Conservation (phyloP, 2,329 filamentous ascomycete genomes). For the Alternaria burnsii region DNA sequence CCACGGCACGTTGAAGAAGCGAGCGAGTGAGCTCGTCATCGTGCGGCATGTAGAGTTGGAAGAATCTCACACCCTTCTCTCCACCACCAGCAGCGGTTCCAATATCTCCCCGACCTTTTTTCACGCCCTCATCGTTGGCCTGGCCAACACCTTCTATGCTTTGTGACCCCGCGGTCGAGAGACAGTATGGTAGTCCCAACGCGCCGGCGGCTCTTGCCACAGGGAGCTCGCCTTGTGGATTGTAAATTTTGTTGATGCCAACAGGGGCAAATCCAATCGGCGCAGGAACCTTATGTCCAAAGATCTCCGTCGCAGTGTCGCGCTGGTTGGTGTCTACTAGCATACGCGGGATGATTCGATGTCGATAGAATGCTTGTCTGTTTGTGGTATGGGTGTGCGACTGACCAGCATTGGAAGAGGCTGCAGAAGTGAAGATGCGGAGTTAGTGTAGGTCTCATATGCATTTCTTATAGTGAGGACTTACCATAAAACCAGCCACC, state of each 20-base stretch:
- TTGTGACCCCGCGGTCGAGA: constrained; percentile 65
- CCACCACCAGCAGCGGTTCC: constrained; percentile 11
- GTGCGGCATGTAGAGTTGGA: constrained; percentile 71
- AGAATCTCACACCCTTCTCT: constrained; percentile 59
- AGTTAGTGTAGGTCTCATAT: too few species aligned
- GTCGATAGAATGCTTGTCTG: constrained; percentile 70
- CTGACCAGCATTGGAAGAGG: constrained; percentile 65
- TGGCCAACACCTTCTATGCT: constrained; percentile 66
- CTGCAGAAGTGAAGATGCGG: constrained; percentile 20
- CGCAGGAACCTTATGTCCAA: constrained; percentile 66
- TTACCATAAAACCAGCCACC: constrained; percentile 64
- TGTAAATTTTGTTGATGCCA: constrained; percentile 72
- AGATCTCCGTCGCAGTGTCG: constrained; percentile 66
- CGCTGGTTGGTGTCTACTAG: constrained; percentile 67
- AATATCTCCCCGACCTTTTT: constrained; percentile 3
- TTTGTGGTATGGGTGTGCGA: constrained; percentile 65
- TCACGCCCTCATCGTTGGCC: constrained; percentile 59
- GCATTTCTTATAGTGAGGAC: too few species aligned
- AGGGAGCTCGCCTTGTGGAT: constrained; percentile 65
- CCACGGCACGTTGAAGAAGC: constrained; percentile 63
- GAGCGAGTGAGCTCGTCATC: constrained; percentile 67
- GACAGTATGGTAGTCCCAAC: constrained; percentile 66
- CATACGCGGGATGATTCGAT: constrained; percentile 69
- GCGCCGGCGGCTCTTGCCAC: constrained; percentile 69
- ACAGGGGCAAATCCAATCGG: constrained; percentile 72